These are phyloP conservation scores for Hymenoscyphus occultus DNA, from an alignment of 2,329 filamentous ascomycete genomes.

Conservation along the genomic window DNA sequence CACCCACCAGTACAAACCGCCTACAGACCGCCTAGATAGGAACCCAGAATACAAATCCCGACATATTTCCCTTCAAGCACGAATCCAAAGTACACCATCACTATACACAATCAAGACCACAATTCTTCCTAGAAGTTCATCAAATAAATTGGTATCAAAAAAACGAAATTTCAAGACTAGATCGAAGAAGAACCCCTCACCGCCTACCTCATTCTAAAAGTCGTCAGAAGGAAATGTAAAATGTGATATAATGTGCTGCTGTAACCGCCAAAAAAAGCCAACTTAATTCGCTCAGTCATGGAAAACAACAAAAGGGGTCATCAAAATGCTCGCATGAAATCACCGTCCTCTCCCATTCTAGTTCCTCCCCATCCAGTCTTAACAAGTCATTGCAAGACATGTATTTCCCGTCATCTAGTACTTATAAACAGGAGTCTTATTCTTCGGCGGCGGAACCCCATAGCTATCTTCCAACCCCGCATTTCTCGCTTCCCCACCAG, in stretches of 20 bases:
- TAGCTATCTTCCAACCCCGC: background rate
- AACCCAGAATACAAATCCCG: too few relatives aligned
- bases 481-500: background rate
- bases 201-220: background rate
- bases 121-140: too few relatives aligned
- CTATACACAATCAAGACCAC: too few relatives aligned
- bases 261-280: background rate
- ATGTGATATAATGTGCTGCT: background rate
- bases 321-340: background rate
- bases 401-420: background rate
- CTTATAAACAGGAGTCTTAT: conserved; percentile 4
- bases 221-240: background rate
- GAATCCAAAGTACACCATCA: too few relatives aligned
- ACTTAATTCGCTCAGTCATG: background rate
- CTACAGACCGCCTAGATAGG: too few relatives aligned
- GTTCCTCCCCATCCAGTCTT: background rate
- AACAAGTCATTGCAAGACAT: background rate
- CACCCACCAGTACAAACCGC: too few relatives aligned
- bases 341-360: background rate
- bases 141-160: background rate
- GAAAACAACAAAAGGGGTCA: background rate
- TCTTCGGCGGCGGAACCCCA: conserved; percentile 1
- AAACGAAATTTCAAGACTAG: background rate
- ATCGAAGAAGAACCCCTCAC: background rate
- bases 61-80: too few relatives aligned